Conservation (phyloP, 805 yeast genomes). For the Candida loeiensis region DNA sequence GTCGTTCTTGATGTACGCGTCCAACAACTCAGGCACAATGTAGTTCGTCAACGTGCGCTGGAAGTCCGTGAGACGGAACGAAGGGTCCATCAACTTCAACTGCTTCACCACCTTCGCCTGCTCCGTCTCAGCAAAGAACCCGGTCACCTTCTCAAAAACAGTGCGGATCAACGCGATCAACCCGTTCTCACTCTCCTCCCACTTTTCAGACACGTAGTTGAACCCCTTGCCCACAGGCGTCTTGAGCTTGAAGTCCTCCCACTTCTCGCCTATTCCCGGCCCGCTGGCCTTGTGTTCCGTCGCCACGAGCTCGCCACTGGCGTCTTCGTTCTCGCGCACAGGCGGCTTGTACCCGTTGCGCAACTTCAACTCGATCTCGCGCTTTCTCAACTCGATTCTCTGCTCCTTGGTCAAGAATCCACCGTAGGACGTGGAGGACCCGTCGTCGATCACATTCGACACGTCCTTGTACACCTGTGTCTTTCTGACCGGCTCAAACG, state of each 20-base stretch:
- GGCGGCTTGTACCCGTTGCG: conserved; percentile 62
- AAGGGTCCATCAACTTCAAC: conserved; percentile 87
- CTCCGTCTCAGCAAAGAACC: conserved; percentile 94
- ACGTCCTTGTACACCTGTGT: conserved; percentile 89
- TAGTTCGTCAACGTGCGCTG: conserved; percentile 82
- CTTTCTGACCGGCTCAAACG: conserved; percentile 87
- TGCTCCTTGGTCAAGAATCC: conserved; percentile 84
- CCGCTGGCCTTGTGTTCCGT: conserved; percentile 78
- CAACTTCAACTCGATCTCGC: conserved; percentile 50
- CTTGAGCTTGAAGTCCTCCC: conserved; percentile 63
- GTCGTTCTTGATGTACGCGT: conserved; percentile 92
- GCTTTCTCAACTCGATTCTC: conserved; percentile 63
- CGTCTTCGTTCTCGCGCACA: conserved; percentile 73
- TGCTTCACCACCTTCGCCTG: conserved; percentile 85
- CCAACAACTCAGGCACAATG: conserved; percentile 91
- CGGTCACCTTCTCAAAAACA: conserved; percentile 72
- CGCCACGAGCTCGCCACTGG: conserved; percentile 77
- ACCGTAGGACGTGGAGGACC: conserved; percentile 85
- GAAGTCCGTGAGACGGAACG: conserved; percentile 75
- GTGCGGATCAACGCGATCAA: conserved; percentile 78
- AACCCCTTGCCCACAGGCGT: conserved; percentile 66
- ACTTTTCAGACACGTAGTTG: conserved; percentile 59
- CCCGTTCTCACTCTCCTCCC: conserved; percentile 96
- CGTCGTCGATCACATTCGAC: conserved; percentile 85
- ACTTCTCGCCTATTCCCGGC: conserved; percentile 59